These are phyloP conservation scores for Bidens hawaiensis DNA, from an alignment of 140 eudicot species.

Conservation along the genomic window DNA sequence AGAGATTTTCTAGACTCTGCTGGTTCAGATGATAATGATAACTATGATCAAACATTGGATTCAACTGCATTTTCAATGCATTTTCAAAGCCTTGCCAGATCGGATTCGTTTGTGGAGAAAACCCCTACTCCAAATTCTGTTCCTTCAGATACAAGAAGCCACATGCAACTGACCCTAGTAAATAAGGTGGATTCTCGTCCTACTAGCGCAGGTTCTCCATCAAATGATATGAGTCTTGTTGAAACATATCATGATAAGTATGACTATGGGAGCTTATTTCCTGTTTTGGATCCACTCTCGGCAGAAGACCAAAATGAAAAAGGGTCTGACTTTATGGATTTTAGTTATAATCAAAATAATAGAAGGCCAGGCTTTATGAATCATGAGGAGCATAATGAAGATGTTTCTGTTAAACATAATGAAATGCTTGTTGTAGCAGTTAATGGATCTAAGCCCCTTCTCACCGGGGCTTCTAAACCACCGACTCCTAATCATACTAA, in stretches of 20 bases:
- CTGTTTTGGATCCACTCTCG: conserved; percentile 55
- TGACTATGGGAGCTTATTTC: conserved; percentile 67
- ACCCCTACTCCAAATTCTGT: conserved; percentile 44
- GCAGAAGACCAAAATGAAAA: conserved; percentile 42
- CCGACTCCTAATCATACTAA: conserved; percentile 23
- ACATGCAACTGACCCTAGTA: conserved; percentile 57
- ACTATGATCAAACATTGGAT: conserved; percentile 85
- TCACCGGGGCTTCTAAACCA: conserved; percentile 14
- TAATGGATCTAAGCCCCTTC: conserved; percentile 20
- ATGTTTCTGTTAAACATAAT: conserved; percentile 21
- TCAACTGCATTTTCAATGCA: conserved; percentile 92
- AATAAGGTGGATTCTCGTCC: conserved; percentile 36
- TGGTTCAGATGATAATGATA: conserved; percentile 52
- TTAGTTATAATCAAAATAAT: conserved; percentile 18
- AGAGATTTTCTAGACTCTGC: conserved; percentile 59
- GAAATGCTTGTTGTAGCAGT: conserved; percentile 21
- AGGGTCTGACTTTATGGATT: conserved; percentile 21
- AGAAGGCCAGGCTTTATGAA: conserved; percentile 6
- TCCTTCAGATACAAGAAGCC: conserved; percentile 33
- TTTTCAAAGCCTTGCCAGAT: conserved; percentile 72
- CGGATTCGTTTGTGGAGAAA: conserved; percentile 74
- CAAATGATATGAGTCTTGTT: conserved; percentile 89
- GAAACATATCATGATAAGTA: conserved; percentile 50
- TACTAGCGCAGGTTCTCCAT: conserved; percentile 29
- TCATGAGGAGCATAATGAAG: conserved; percentile 22